Conservation (phyloP, 1,139 yeast species). For the Pichia terricola region DNA sequence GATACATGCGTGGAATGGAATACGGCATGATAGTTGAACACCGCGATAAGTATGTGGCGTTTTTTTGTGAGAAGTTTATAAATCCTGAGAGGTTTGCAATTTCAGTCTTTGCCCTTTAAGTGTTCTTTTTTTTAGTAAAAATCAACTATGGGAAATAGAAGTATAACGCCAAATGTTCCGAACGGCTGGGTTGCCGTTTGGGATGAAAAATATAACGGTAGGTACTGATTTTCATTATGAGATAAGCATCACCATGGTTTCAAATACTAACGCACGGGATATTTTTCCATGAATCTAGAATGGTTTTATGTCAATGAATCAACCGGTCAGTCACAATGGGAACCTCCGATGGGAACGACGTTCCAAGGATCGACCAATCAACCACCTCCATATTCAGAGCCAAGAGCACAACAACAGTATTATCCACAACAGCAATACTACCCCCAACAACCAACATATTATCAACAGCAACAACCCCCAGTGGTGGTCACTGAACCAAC, state of each 20-base stretch:
- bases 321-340: conserved; percentile 87
- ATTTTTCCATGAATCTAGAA: conserved; percentile 9
- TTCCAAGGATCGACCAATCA: conserved; percentile 27
- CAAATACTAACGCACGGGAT: background rate
- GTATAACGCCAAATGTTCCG: conserved; percentile 21
- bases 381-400: conserved; percentile 19
- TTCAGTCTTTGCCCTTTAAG: too few relatives aligned
- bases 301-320: conserved; percentile 67
- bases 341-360: conserved; percentile 57
- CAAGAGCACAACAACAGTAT: conserved; percentile 12
- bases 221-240: conserved; percentile 28
- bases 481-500: conserved; percentile 1
- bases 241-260: background rate
- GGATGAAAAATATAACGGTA: conserved; percentile 58
- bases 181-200: conserved; percentile 80
- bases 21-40: too few relatives aligned
- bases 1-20: too few relatives aligned
- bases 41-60: too few relatives aligned
- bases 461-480: conserved; percentile 9
- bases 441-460: background rate
- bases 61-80: too few relatives aligned
- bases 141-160: conserved; percentile 17
- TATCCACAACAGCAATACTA: conserved; percentile 17
- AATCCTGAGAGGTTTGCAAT: too few relatives aligned
- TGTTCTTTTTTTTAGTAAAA: too few relatives aligned